Base-by-base conservation (phyloP, 2,329 filamentous ascomycete genomes). In the Exutisphaerella laricina region DNA sequence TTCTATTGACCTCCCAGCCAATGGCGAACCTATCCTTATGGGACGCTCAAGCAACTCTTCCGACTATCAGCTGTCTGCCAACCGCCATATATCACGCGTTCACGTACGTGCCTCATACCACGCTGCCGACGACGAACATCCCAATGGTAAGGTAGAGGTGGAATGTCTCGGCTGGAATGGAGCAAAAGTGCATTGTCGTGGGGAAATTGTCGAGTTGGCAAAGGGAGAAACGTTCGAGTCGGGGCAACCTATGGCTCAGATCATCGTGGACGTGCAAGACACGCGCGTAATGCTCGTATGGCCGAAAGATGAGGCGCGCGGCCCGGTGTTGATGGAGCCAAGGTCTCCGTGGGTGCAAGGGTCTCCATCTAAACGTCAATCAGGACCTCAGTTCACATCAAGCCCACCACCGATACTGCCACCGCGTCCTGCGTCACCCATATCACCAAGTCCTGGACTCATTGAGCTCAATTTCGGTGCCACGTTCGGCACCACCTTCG, bases 121-220 rank as follows among this genome's bases (percentile, higher is more conserved):
- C 50, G 75, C 84, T 16, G 79, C 86, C 9, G 69, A 75, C 14
- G 74, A 78, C 42, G 77, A 77, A 4, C 75, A 86, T 57, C 80
- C 86, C 55, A 75, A 80, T 49, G 86, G 85, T 63, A 83, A 80
- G 65, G 79, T 98, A 34, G 86, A 95, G 66, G 84, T 98, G 57
- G 76, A 87, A 58, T 98, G 92, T 72, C 79, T 85, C 59, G 92
- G 92, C 16, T 97, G 90, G 90, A 98, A 98, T 65, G 92, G 92
- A 12, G 74, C 92, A 53, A 94, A 88, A 70, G 70, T 98, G 55
- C 88, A 95, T 68, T 96, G 88, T 70, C 84, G 90, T 66, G 88
- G 88, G 43, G 81, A 83, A 54, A 84, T 87, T 3, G 90, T 86
- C 73, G 87, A 95, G 54, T 68, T 98, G 58, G 75, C 73, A 51